Percentiles rank a stretch among this genome's conserved stretches.
Conservation (phyloP, 257 asterid species). For the Oldenlandia corymbosa region DNA sequence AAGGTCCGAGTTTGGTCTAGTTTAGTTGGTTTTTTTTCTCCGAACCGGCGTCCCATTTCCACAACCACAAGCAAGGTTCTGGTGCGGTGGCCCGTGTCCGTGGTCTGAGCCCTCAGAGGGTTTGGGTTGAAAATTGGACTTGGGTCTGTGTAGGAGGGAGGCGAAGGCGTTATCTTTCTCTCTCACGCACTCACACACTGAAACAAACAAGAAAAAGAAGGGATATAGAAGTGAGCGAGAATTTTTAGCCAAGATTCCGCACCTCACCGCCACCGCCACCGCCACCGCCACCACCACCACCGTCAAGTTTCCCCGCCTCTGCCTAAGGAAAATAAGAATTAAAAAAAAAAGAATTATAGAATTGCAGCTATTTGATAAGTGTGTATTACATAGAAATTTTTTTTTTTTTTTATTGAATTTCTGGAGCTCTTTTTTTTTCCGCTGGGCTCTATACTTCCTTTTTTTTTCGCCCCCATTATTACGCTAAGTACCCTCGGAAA, state of each 20-base stretch:
- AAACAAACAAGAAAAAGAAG: not conserved
- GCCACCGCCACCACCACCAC: not conserved
- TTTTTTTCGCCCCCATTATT: not conserved
- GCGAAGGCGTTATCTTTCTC: constrained; percentile 4
- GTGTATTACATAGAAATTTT: too few species aligned
- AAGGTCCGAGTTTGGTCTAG: not conserved
- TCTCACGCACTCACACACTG: not conserved
- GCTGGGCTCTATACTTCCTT: not conserved
- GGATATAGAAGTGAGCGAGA: constrained; percentile 10
- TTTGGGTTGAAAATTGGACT: not conserved
- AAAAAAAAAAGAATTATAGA: too few species aligned
- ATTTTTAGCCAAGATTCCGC: not conserved
- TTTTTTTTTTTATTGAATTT: not conserved
- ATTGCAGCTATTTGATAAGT: not conserved
- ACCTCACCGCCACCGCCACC: constrained; percentile 4
- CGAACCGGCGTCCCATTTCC: not conserved
- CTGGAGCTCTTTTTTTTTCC: not conserved
- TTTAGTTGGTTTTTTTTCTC: not conserved
- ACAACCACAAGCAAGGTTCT: not conserved
- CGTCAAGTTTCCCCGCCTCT: constrained; percentile 6
- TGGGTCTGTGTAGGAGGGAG: not conserved
- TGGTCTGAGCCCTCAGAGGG: not conserved
- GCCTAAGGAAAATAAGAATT: not conserved
- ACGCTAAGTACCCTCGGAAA: constrained; percentile 15
- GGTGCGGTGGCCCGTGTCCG: not conserved